phyloP scores from a whole-genome alignment of 805 yeast species.

The Pachysolen tannophilus region DNA sequence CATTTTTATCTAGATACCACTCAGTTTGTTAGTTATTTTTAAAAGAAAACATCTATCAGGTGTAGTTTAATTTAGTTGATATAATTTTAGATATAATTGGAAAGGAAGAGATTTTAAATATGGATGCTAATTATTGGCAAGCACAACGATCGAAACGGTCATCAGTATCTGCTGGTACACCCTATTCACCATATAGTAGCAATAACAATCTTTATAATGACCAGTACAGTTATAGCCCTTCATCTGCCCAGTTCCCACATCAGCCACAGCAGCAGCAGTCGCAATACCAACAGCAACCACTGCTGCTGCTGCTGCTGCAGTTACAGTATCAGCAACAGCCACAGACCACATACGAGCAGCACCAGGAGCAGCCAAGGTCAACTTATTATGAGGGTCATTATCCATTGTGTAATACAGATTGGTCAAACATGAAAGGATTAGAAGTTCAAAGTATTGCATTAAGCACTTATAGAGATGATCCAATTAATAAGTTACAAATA shows the following conservation, averaged over 20 bases:
- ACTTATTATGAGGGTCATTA: constrained; percentile 40
- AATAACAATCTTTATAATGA: constrained; percentile 4
- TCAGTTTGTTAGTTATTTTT: too few species aligned
- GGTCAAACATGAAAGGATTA: constrained; percentile 32
- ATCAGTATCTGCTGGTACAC: constrained; percentile 21
- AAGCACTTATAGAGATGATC: constrained; percentile 77
- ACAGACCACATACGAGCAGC: not conserved
- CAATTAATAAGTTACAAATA: constrained; percentile 56
- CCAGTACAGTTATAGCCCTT: constrained; percentile 1
- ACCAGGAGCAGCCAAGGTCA: constrained; percentile 15
- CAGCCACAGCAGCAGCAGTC: constrained; percentile 6
- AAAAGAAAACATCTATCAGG: too few species aligned
- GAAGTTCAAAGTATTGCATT: constrained; percentile 48
- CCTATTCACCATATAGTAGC: constrained; percentile 12
- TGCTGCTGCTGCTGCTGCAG: too few species aligned
- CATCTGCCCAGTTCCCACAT: not conserved
- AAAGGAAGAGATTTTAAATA: too few species aligned
- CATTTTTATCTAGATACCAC: too few species aligned
- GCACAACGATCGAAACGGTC: constrained; percentile 16
- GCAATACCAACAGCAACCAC: constrained; percentile 7
- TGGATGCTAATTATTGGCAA: constrained; percentile 7
- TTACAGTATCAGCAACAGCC: constrained; percentile 1
- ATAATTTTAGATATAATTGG: too few species aligned
- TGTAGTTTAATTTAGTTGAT: too few species aligned
- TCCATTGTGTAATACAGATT: constrained; percentile 45